Base-by-base conservation (phyloP, 1,284 basidiomycete species). In the Hemileia vastatrix region DNA sequence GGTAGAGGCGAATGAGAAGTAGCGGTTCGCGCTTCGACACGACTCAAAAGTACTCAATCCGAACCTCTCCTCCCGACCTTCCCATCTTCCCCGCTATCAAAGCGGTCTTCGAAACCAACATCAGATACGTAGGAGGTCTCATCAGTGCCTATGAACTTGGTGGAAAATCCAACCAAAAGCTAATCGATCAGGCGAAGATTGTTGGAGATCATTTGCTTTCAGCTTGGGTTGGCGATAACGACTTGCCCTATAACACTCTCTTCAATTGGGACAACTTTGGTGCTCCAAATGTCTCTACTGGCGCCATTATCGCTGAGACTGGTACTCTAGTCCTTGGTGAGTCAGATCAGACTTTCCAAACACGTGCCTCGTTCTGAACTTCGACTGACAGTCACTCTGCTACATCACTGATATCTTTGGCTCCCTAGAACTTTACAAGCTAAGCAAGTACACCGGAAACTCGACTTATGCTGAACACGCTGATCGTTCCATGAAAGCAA, bases 71-170 rank as follows among this genome's bases (percentile, higher is more conserved):
- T n/a, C n/a, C n/a, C n/a, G n/a, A n/a, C n/a, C n/a, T n/a, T n/a
- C n/a, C n/a, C n/a, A n/a, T n/a, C n/a, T n/a, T n/a, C n/a, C n/a
- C n/a, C n/a, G n/a, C n/a, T n/a, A n/a, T n/a, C n/a, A n/a, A n/a
- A n/a, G n/a, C n/a, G n/a, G n/a, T n/a, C n/a, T n/a, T n/a, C n/a
- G n/a, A n/a, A n/a, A n/a, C 11, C 15, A 3, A 67, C 57, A 73
- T 73, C 53, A 64, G 72, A 0, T 70, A 72, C 33, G 63, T 73
- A 15, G 72, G 66, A n/a, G 71, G 71, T 9, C 48, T 72, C 3
- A 62, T 73, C 36, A 66, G 64, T 3, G 67, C 71, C 1, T 73
- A 72, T 61, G 72, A 73, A 58, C 64, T 72, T 15, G 66, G 63
- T 13, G 71, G 69, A 13, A 66, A 68, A 54, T 67, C 64, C 54